phyloP scores from a whole-genome alignment of 768 basidiomycete species.

The Kwoniella heveanensis region DNA sequence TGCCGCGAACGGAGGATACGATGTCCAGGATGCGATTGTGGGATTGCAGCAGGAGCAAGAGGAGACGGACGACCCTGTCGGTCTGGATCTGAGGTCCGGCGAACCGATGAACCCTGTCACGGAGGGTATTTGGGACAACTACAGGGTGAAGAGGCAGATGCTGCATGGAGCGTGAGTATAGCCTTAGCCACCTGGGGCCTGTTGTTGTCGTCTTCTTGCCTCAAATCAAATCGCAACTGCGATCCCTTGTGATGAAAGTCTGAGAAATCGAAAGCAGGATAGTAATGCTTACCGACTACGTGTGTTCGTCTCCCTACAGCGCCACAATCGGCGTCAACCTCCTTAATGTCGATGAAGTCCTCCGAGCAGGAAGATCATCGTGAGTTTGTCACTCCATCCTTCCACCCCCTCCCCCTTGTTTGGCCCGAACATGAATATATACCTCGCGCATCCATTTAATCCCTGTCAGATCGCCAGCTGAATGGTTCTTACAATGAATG shows the following conservation, averaged over 20 bases:
- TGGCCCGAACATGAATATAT: too few relatives aligned
- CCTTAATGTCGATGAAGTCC: conserved; percentile 91
- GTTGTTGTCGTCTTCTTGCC: too few relatives aligned
- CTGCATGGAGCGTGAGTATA: conserved; percentile 82
- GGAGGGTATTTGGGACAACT: conserved; percentile 98
- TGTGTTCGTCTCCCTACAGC: conserved; percentile 32
- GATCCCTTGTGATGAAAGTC: too few relatives aligned
- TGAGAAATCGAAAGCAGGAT: too few relatives aligned
- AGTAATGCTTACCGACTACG: too few relatives aligned
- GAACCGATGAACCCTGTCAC: conserved; percentile 95
- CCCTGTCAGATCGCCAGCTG: too few relatives aligned
- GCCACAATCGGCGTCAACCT: conserved; percentile 85
- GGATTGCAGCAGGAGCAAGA: conserved; percentile 81
- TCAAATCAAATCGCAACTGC: too few relatives aligned
- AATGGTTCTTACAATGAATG: too few relatives aligned
- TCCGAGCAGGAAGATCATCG: conserved; percentile 59
- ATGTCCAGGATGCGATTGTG: conserved; percentile 93
- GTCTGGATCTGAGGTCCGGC: conserved; percentile 87
- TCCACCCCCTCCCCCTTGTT: neutral
- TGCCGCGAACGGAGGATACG: conserved; percentile 92
- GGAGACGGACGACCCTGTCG: conserved; percentile 90
- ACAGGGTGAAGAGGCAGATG: conserved; percentile 98
- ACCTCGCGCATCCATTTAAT: too few relatives aligned
- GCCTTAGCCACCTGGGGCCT: too few relatives aligned
- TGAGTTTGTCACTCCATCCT: conserved; percentile 27